These are phyloP conservation scores for Coprinopsis cinerea DNA, from an alignment of 768 basidiomycete genomes.

Conservation along the genomic window DNA sequence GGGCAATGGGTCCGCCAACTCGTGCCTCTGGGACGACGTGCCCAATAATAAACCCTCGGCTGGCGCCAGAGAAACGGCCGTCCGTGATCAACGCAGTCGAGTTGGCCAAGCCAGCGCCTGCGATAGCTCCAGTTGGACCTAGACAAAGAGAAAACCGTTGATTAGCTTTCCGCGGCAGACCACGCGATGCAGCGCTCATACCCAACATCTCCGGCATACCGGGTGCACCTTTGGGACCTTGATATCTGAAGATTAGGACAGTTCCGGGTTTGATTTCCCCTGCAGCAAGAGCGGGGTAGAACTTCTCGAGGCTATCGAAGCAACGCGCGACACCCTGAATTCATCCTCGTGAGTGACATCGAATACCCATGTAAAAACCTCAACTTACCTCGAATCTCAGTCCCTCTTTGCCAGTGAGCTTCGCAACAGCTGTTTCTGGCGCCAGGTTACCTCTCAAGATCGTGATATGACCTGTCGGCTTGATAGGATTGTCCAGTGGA, in stretches of 20 bases:
- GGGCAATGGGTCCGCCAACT: conserved; percentile 81
- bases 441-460: conserved; percentile 88
- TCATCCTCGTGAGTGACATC: conserved; percentile 1
- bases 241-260: conserved; percentile 80
- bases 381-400: conserved; percentile 63
- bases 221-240: conserved; percentile 87
- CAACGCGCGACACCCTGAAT: conserved; percentile 67
- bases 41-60: conserved; percentile 48
- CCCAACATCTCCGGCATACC: conserved; percentile 80
- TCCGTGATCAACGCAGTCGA: conserved; percentile 83
- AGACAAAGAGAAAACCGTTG: neutral
- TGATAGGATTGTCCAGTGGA: conserved; percentile 73
- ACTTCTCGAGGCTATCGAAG: conserved; percentile 69
- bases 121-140: conserved; percentile 80
- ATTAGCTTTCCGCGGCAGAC: too few species aligned
- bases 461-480: conserved; percentile 78
- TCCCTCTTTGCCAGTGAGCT: conserved; percentile 93
- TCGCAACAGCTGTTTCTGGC: conserved; percentile 84
- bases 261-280: conserved; percentile 73
- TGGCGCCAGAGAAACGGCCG: conserved; percentile 85
- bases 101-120: conserved; percentile 76
- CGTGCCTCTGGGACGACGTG: conserved; percentile 59
- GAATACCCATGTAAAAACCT: neutral
- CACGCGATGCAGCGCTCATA: too few species aligned
- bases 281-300: conserved; percentile 67